A percentile compares a stretch with the other conserved stretches of the same genome.
phyloP scores from a whole-genome alignment of 164 flowering plant genomes.

The Amborella trichopoda region DNA sequence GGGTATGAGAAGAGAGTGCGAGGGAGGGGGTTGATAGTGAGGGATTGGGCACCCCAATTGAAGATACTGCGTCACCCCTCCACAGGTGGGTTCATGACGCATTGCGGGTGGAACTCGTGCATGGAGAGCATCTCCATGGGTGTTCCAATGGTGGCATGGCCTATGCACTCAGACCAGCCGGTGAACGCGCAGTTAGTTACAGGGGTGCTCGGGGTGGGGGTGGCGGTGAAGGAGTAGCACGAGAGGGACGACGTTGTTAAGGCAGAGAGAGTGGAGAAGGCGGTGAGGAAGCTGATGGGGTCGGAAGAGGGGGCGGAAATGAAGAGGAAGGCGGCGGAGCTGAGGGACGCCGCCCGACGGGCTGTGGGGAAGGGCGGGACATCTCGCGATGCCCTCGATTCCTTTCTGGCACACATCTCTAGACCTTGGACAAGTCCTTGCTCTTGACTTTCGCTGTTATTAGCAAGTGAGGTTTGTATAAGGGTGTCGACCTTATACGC shows the following conservation, averaged over 20 bases:
- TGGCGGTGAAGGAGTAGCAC: slow-evolving; percentile 32
- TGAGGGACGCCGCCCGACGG: neutral
- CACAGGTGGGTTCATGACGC: slow-evolving; percentile 41
- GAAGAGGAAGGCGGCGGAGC: slow-evolving; percentile 27
- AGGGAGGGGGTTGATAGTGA: slow-evolving; percentile 22
- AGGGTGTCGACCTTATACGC: too few species aligned
- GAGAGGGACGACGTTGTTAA: slow-evolving; percentile 17
- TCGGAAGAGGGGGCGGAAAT: slow-evolving; percentile 30
- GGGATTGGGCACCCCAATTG: slow-evolving; percentile 43
- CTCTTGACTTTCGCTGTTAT: too few species aligned
- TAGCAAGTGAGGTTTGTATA: too few species aligned
- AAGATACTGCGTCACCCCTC: slow-evolving; percentile 31
- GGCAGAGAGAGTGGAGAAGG: slow-evolving; percentile 10
- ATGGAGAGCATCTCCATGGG: slow-evolving; percentile 37
- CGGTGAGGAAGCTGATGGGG: slow-evolving; percentile 32
- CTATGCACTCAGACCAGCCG: slow-evolving; percentile 70
- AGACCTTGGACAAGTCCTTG: slow-evolving; percentile 1
- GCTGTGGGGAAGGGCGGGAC: neutral
- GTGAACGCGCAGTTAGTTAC: slow-evolving; percentile 30
- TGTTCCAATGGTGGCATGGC: slow-evolving; percentile 54
- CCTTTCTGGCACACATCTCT: slow-evolving; percentile 1
- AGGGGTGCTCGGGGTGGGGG: slow-evolving; percentile 27
- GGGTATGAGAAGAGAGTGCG: slow-evolving; percentile 37
- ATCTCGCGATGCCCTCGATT: neutral
- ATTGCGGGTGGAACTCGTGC: slow-evolving; percentile 51